Evolutionary conservation across 1,284 basidiomycete species (phyloP).

Genomic region (Ceratobasidium sp.): DNA sequence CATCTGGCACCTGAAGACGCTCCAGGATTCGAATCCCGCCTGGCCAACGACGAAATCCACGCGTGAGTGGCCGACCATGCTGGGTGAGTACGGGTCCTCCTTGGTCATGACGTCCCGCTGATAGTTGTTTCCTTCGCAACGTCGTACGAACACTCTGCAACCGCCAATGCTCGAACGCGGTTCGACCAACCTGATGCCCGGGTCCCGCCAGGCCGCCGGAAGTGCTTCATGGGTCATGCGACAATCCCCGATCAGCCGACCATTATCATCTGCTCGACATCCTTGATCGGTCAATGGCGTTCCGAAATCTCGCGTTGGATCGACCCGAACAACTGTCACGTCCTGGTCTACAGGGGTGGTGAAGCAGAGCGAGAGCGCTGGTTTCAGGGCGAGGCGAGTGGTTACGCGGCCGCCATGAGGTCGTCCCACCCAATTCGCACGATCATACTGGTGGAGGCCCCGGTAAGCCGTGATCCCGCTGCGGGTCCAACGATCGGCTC

Average conservation of each 20-base stretch:
- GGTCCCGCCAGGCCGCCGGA: background rate
- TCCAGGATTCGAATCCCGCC: background rate
- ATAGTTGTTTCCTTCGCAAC: no score
- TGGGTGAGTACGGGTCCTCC: no score
- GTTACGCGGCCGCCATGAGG: background rate
- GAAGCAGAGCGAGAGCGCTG: background rate
- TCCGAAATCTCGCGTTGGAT: background rate
- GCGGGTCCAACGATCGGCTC: no score
- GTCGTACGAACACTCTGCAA: no score
- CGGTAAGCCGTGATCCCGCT: background rate
- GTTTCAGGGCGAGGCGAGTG: background rate
- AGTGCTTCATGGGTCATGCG: background rate
- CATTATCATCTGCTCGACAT: background rate
- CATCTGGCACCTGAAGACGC: background rate
- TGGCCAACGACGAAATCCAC: background rate
- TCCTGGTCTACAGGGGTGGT: background rate
- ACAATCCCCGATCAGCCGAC: background rate
- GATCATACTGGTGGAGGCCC: slow-evolving; percentile 1
- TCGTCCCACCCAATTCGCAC: background rate
- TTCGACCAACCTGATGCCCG: no score
- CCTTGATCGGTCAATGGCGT: background rate
- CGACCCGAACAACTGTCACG: background rate
- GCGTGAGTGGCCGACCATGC: background rate
- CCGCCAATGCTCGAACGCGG: no score
- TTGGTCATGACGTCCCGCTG: no score